Base-by-base conservation (phyloP, 257 asterid species). In the Ocimum tenuiflorum region DNA sequence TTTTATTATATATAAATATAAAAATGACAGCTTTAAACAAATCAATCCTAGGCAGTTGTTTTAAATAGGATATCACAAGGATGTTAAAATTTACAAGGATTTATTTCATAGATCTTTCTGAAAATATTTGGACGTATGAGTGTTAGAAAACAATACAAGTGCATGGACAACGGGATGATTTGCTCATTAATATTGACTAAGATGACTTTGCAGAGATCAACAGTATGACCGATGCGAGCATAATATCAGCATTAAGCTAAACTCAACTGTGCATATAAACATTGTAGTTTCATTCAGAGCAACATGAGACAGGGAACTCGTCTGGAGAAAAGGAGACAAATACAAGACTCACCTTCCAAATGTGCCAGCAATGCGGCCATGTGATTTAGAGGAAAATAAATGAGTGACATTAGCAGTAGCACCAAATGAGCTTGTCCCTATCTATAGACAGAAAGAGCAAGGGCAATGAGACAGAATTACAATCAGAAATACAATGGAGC, bases 361-460 rank as follows among this genome's bases (percentile, higher is more conserved):
- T 68, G 76, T 82, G 63, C 96, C 99, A 33, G 83, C 81, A 66
- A 90, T 75, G 17, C 96, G 95, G 46, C 96, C 97, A 54, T 94
- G 99, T 15, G 99, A 90, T 70, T 85, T 94, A 48, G 92, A 55
- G 71, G 99, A 90, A 68, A 94, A 94, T 69, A 47, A 79, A 69
- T 62, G 95, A 36, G 89, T 88, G 79, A 84, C 90, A 53, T 80
- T 83, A 67, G 95, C 97, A 12, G 85, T 74, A 67, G 92, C 84
- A 22, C 96, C 91, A 74, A 90, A 75, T 56, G 91, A 79, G 67
- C 86, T 82, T 19, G 91, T 80, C 65, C 97, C 97, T 60, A 94
- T 75, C 99, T 94, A 78, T 78, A 79, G 46, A 65, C 33, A 67
- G 15, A 13, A 52, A 76, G 70, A 68, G 51, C 67, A 69, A 13